Base-by-base conservation (phyloP, 2,329 filamentous ascomycete genomes). In the Hypoxylon sp. region DNA sequence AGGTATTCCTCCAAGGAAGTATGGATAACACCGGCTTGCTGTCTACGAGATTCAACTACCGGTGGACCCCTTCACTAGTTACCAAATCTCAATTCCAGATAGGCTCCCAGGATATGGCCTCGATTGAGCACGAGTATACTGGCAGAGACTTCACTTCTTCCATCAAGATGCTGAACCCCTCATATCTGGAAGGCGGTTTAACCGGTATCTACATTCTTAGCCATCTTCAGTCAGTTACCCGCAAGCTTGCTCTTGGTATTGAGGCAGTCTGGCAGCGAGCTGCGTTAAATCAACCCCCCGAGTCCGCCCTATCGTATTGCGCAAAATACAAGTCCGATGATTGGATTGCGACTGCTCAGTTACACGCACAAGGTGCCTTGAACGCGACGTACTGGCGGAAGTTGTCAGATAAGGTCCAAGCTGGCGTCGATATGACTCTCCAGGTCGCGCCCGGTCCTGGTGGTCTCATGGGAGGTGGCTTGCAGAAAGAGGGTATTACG, bases 1-100 rank as follows among this genome's bases (percentile, higher is more conserved):
- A 98, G 95, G 88, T 97, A 66, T 98, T 99, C 81, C 90, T 96
- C 82, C 96, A 99, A 88, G 96, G 92, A 74, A 97, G 94, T 80
- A 83, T 98, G 80, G 95, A 98, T 81, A 98, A 96, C 79, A 94
- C 98, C 78, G 92, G 94, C 69, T 88, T 91, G 73, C 88, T 99
- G 74, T 92, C 91, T 69, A 93, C 93, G 59, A 91, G 95, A 80
- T 94, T 95, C 85, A 99, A 99, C 86, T 96, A 92, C 84, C 90
- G 95, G 81, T 97, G 94, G 93, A 89, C 87, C 72, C 87, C 89
- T 72, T 87, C 90, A 75, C 86, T 97, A 71, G 90, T 97, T 74
- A 92, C 93, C 80, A 98, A 98, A 86, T 89, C 92, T 67, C 92
- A 94, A 76, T 88, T 96, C 73, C 94, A 97, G 82, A 91, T 98